Percentiles rank a stretch among this genome's conserved stretches.
These are phyloP conservation scores for Leccinum pallidistipes DNA, from an alignment of 1,284 basidiomycete species.

Conservation along the genomic window DNA sequence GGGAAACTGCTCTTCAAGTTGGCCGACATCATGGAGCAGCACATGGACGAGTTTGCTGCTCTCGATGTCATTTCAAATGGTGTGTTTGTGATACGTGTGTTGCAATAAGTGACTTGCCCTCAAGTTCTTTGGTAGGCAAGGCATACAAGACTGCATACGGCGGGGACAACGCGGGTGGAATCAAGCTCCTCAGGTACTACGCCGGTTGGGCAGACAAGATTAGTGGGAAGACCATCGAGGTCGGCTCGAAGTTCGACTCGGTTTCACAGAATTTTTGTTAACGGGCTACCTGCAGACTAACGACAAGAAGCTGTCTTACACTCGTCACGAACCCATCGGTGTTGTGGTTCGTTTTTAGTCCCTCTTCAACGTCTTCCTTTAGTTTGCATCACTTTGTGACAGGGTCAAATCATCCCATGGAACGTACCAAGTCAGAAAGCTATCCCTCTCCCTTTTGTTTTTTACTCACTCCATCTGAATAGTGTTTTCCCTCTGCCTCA, in stretches of 20 bases:
- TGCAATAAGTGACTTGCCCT: neutral
- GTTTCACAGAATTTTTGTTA: neutral
- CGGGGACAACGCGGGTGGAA: slow-evolving; percentile 53
- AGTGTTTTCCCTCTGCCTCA: slow-evolving; percentile 60
- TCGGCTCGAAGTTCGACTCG: slow-evolving; percentile 2
- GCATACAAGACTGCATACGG: slow-evolving; percentile 51
- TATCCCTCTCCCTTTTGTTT: neutral
- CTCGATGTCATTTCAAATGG: slow-evolving; percentile 65
- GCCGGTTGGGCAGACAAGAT: slow-evolving; percentile 52
- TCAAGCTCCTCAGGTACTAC: slow-evolving; percentile 42
- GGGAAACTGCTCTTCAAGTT: slow-evolving; percentile 59
- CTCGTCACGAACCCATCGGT: slow-evolving; percentile 15
- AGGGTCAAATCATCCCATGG: slow-evolving; percentile 17
- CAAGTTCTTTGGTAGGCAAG: slow-evolving; percentile 36
- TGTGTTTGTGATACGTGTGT: neutral
- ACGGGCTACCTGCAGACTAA: slow-evolving; percentile 3
- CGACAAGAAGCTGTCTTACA: slow-evolving; percentile 9
- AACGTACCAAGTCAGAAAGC: slow-evolving; percentile 9
- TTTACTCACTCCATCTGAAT: neutral
- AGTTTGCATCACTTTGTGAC: neutral
- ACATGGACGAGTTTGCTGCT: slow-evolving; percentile 62
- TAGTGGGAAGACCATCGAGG: slow-evolving; percentile 52
- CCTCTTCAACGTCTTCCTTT: neutral
- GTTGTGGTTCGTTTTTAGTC: slow-evolving; percentile 11
- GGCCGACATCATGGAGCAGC: slow-evolving; percentile 64